Conservation (phyloP, 2,329 filamentous ascomycete species). For the Aspergillus sojae region DNA sequence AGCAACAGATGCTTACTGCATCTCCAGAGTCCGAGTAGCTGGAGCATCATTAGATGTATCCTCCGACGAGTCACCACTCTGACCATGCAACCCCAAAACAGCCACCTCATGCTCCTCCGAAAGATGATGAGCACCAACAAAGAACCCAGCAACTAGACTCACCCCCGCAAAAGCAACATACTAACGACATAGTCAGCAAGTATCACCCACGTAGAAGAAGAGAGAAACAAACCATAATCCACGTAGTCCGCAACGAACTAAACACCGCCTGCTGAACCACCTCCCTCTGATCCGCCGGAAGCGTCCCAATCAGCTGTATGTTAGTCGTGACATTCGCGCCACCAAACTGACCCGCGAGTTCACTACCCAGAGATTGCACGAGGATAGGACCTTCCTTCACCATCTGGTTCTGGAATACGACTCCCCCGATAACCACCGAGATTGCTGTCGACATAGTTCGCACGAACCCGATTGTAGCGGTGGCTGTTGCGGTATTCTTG, state of each 20-base stretch:
- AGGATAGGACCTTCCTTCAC: background rate
- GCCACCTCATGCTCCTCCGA: background rate
- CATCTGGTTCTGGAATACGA: constrained; percentile 68
- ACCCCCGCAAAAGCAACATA: constrained; percentile 2
- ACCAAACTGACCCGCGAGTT: background rate
- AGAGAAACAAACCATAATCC: background rate
- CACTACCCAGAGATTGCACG: background rate
- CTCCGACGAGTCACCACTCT: background rate
- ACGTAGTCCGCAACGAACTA: background rate
- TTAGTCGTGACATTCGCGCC: background rate
- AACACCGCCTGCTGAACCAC: background rate
- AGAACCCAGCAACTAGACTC: background rate
- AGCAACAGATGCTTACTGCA: background rate
- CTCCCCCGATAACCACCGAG: constrained; percentile 69
- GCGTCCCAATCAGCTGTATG: background rate
- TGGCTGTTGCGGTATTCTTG: constrained; percentile 50
- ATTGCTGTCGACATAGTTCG: constrained; percentile 68
- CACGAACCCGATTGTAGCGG: constrained; percentile 53
- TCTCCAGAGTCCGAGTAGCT: background rate
- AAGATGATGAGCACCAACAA: background rate
- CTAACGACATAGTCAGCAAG: background rate
- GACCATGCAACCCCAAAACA: background rate
- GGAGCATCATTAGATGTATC: background rate
- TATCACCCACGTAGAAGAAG: background rate
- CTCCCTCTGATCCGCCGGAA: background rate